These are phyloP conservation scores for Kazachstania taianensis DNA, from an alignment of 805 yeast genomes.

Conservation along the genomic window DNA sequence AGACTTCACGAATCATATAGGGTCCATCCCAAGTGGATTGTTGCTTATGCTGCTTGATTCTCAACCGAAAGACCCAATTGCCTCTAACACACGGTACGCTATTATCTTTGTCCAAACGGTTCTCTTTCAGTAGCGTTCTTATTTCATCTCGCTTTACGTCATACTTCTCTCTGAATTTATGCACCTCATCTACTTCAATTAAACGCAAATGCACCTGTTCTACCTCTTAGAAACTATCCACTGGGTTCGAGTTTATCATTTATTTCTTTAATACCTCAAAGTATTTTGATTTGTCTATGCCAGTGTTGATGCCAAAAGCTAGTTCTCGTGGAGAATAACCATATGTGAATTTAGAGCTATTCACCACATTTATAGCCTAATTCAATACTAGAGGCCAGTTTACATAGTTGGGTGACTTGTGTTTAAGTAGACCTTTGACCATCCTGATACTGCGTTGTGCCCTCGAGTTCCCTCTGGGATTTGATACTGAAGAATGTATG, in stretches of 20 bases:
- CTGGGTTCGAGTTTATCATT: neutral
- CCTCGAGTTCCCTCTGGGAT: neutral
- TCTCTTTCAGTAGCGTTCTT: neutral
- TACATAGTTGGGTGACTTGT: neutral
- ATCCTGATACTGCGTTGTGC: neutral
- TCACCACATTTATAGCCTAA: neutral
- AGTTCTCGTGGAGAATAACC: neutral
- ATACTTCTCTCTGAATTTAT: neutral
- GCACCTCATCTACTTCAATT: neutral
- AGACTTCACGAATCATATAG: neutral
- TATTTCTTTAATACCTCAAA: neutral
- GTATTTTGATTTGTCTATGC: neutral
- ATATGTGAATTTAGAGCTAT: neutral
- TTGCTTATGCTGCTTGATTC: neutral
- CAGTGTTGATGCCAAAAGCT: neutral
- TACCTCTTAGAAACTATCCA: neutral
- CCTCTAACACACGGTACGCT: neutral
- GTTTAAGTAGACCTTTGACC: neutral
- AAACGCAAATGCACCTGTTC: neutral
- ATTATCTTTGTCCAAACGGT: neutral
- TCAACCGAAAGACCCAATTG: neutral
- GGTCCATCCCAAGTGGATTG: slow-evolving; percentile 2
- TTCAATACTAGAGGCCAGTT: neutral
- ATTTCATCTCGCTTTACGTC: neutral
- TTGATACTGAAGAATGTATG: neutral